Evolutionary conservation across 106 monocot genomes (phyloP), one percentile per base, ranked within the genome.

Genomic region (Hemerocallis citrina): DNA sequence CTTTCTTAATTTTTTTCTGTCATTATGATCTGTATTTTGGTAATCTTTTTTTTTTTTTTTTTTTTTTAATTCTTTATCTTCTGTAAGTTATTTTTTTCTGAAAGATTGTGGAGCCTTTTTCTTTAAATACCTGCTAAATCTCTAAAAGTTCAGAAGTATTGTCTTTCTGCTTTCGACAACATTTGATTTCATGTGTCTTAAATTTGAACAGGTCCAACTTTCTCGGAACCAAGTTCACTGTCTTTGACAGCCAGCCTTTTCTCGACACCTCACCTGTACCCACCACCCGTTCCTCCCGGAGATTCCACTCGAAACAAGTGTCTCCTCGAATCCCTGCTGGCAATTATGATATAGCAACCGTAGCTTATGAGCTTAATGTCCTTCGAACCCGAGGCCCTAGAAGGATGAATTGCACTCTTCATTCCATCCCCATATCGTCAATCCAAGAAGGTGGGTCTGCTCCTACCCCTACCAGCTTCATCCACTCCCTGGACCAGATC

Each of bases 341-440:
- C 10, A 84, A 89, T 59, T 89, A 80, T 61, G 69, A 71, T 12
- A 57, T 89, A 21, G 72, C 80, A 12, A 78, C 81, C 25, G 63
- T 89, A 16, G 40, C 80, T 11, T 89, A 89, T 42, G 89, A 84
- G 45, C 69, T 84, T n/a, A 89, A 80, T 51, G 80, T 84, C 45
- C 74, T 89, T 19, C 70, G 84, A 39, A 79, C 75, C 23, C 72
- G 88, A 72, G 89, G 89, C 8, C 89, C 89, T 3, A 74, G 89
- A 61, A 77, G 81, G 68, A 89, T 89, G 77, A 74, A 50, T 15
- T 89, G 89, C 72, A 78, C 67, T 15, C 62, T 89, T 71, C 69
- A 81, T 55, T 68, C 71, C 0, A 78, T 84, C 34, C 81, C 89
- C 1, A 14, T 72, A 22, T 78, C 75, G 8, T 77, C 77, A 5